Base-by-base conservation (phyloP, 1,284 basidiomycete genomes). In the Apiotrichum mycotoxinovorans region DNA sequence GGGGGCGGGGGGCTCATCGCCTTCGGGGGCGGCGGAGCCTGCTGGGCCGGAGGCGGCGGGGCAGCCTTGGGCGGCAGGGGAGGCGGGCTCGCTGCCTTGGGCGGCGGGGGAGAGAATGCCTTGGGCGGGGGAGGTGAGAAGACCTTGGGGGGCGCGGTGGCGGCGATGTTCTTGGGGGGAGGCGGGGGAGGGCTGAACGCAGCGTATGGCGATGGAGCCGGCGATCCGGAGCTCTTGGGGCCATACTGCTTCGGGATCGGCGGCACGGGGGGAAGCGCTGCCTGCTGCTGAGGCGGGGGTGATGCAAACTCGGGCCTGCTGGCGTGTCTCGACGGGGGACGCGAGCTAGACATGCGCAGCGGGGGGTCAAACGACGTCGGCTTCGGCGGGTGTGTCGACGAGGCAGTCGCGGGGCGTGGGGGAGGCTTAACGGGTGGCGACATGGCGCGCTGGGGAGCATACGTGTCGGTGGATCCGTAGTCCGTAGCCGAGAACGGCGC, bases 321-420 rank as follows among this genome's bases (percentile, higher is more conserved):
- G 9, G 58, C 37, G 37, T 60, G 58, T 2, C 61, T 42, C 18
- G 58, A 60, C 10, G 58, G 40, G 0, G 61, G 58, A 4, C 61
- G 58, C 20, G 41, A 64, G 27, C 40, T 54, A 4, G 57, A 55
- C 10, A 58, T 59, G 20, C 63, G 60, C 8, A 69, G 56, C n/a
- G 67, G 68, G 1, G 67, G 68, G 38, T 71, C 68, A 46, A 70
- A 71, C 4, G 61, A 52, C 18, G 62, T 60, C 22, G 55, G 58
- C 30, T 59, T 57, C n/a, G 61, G 61, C 15, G 55, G 58, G 35
- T 57, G 56, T 3, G 43, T 44, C 7, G 53, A 27, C 30, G 58
- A 58, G 11, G 57, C 37, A 1, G 57, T 58, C 22, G 57, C 38
- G 4, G 58, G 57, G 10, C 57, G 56, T 23, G 38, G 43, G 11